Conservation (phyloP, 2,329 filamentous ascomycete genomes). For the Aureobasidium zeae region DNA sequence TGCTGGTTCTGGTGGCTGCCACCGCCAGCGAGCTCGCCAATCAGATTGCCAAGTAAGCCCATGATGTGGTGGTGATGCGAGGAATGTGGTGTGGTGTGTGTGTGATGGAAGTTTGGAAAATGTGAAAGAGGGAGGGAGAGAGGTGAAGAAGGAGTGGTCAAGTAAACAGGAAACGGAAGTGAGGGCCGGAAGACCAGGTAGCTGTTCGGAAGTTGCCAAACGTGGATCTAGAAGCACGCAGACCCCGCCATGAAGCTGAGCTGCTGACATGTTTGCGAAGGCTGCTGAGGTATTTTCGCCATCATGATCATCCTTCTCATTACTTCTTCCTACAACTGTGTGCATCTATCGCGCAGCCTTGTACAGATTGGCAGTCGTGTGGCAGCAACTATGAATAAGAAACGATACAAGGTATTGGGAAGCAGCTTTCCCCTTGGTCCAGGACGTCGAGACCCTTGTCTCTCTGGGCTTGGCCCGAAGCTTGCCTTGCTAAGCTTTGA, state of each 20-base stretch:
- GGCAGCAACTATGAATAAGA: too few species aligned
- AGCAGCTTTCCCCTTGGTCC: background rate
- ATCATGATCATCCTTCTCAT: too few species aligned
- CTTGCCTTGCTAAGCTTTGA: background rate
- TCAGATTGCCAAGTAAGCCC: conserved; percentile 26
- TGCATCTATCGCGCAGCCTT: background rate
- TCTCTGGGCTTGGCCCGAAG: background rate
- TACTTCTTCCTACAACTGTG: conserved; percentile 1
- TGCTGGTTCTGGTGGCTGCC: conserved; percentile 16
- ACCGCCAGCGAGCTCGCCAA: conserved; percentile 22
- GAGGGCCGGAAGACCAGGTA: background rate
- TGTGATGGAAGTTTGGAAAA: background rate
- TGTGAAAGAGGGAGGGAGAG: background rate
- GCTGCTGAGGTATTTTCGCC: too few species aligned
- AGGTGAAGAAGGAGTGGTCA: background rate
- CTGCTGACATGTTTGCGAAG: too few species aligned
- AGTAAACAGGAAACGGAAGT: background rate
- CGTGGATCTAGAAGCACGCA: conserved; percentile 6
- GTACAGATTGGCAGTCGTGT: too few species aligned
- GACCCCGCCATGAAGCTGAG: too few species aligned
- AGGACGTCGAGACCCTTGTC: too few species aligned
- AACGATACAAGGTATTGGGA: too few species aligned
- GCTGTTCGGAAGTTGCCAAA: background rate
- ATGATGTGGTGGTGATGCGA: too few species aligned
- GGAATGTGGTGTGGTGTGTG: background rate